Conservation (phyloP, 805 yeast genomes). For the Scheffersomyces coipomensis region DNA sequence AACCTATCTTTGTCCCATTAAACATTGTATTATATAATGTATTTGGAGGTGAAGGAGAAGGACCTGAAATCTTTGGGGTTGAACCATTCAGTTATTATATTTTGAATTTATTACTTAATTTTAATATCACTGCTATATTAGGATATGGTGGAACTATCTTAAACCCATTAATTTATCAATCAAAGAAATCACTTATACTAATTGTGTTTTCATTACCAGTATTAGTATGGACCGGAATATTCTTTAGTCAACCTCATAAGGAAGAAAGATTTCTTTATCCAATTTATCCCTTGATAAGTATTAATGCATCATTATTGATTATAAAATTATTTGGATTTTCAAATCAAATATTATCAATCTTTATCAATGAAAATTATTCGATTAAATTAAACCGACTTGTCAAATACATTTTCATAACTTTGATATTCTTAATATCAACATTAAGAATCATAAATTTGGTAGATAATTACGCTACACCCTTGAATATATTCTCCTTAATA, state of each 20-base stretch:
- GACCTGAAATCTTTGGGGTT: conserved; percentile 88
- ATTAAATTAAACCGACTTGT: neutral
- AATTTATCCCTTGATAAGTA: conserved; percentile 65
- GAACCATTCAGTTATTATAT: conserved; percentile 77
- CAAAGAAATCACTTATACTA: conserved; percentile 11
- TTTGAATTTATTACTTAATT: conserved; percentile 69
- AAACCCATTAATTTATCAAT: conserved; percentile 13
- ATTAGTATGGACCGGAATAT: conserved; percentile 64
- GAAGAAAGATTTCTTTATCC: conserved; percentile 92
- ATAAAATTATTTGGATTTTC: conserved; percentile 10
- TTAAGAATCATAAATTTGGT: conserved; percentile 61
- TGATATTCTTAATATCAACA: conserved; percentile 17
- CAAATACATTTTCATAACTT: neutral
- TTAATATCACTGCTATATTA: conserved; percentile 53
- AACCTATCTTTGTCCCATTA: conserved; percentile 66
- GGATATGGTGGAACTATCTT: conserved; percentile 38
- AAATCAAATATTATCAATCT: neutral
- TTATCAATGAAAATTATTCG: neutral
- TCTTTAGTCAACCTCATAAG: conserved; percentile 80
- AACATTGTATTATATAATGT: conserved; percentile 87
- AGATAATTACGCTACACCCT: conserved; percentile 71
- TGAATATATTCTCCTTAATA: conserved; percentile 49
- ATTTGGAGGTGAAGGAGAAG: conserved; percentile 61
- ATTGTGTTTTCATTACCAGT: conserved; percentile 44
- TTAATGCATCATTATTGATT: conserved; percentile 58